These are phyloP conservation scores for Scedosporium apiospermum DNA, from an alignment of 2,329 filamentous ascomycete genomes.

Conservation along the genomic window DNA sequence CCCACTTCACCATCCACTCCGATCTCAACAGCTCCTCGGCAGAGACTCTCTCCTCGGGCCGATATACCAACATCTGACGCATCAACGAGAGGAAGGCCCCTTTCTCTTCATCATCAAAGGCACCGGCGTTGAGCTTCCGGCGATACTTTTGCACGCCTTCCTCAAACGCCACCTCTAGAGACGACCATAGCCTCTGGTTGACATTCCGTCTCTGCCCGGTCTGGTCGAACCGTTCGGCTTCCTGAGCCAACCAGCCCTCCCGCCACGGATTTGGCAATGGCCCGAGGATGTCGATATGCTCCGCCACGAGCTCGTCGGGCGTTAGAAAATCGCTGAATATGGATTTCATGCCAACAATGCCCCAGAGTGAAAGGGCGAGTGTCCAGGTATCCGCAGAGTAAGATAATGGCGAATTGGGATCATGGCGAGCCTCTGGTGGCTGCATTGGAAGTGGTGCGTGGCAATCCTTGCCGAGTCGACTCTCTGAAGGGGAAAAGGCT, in stretches of 20 bases:
- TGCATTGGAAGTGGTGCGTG: slow-evolving; percentile 10
- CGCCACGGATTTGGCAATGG: slow-evolving; percentile 7
- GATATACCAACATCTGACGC: slow-evolving; percentile 19
- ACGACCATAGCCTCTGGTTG: slow-evolving; percentile 11
- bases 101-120: slow-evolving; percentile 13
- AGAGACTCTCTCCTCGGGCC: slow-evolving; percentile 18
- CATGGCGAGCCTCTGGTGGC: slow-evolving; percentile 7
- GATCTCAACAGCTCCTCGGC: slow-evolving; percentile 19
- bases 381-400: slow-evolving; percentile 14
- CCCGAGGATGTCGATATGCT: slow-evolving; percentile 15
- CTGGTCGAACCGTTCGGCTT: slow-evolving; percentile 1
- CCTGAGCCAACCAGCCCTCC: slow-evolving; percentile 5
- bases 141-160: slow-evolving; percentile 14
- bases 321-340: slow-evolving; percentile 12
- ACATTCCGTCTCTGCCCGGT: neutral
- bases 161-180: slow-evolving; percentile 17
- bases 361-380: slow-evolving; percentile 13
- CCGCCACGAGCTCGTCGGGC: slow-evolving; percentile 13
- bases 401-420: slow-evolving; percentile 4
- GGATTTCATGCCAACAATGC: slow-evolving; percentile 14
- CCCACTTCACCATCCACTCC: slow-evolving; percentile 25
- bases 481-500: slow-evolving; percentile 15
- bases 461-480: slow-evolving; percentile 14
- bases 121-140: slow-evolving; percentile 6
- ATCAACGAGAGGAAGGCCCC: slow-evolving; percentile 18